phyloP scores from a whole-genome alignment of 2,329 filamentous ascomycete species.

The Neoscytalidium dimidiatum region DNA sequence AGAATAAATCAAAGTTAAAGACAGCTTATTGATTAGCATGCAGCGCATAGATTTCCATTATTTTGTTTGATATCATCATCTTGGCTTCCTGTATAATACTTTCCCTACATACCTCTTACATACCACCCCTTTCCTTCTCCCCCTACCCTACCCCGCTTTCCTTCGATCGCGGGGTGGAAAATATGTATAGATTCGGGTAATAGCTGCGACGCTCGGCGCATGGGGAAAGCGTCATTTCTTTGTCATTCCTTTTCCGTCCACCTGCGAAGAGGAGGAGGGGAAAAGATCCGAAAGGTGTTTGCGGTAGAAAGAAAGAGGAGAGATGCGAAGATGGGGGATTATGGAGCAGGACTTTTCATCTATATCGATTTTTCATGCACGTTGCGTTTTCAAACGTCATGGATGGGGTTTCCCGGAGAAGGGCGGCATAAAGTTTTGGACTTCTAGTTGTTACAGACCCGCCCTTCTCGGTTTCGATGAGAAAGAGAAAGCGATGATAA shows the following conservation, averaged over 20 bases:
- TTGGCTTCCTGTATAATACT: background rate
- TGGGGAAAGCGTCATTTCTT: background rate
- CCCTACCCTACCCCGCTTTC: background rate
- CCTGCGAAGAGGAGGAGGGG: too few relatives aligned
- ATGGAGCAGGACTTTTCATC: background rate
- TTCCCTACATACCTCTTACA: background rate
- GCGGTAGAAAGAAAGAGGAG: background rate
- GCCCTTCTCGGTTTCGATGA: too few relatives aligned
- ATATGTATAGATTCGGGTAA: background rate
- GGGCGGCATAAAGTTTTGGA: too few relatives aligned
- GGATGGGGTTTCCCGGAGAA: background rate
- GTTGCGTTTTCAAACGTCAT: background rate
- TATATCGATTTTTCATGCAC: background rate
- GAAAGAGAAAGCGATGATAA: too few relatives aligned
- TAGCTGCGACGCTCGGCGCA: background rate
- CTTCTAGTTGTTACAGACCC: too few relatives aligned
- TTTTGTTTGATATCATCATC: background rate
- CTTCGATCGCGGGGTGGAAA: background rate
- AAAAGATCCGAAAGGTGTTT: background rate
- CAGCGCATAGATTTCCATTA: background rate
- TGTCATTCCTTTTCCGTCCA: too few relatives aligned
- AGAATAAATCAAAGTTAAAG: background rate
- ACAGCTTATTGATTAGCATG: background rate
- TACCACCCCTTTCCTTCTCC: background rate
- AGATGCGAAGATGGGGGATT: background rate